Percentiles rank a stretch among this genome's conserved stretches.
phyloP scores from a whole-genome alignment of 306 rosid genomes.

The Malus asiatica region DNA sequence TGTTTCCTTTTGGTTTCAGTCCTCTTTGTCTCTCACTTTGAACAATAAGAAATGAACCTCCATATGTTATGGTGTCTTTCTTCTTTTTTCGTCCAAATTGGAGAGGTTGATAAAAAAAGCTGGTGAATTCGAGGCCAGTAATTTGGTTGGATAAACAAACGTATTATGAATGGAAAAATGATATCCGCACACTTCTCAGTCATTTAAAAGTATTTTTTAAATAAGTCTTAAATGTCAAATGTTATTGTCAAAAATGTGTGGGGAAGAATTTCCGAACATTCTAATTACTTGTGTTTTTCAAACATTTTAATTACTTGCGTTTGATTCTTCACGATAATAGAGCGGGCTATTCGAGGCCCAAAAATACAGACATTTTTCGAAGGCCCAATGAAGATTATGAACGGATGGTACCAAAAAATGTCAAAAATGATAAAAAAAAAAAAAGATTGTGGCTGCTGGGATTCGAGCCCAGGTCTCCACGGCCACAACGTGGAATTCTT shows the following conservation, averaged over 20 bases:
- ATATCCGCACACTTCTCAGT: rapidly evolving
- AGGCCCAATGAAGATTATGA: neutral
- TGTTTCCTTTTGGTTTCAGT: neutral
- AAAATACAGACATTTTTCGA: neutral
- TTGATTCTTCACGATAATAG: no score
- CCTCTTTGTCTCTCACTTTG: neutral
- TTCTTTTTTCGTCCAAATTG: neutral
- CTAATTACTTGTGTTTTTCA: neutral
- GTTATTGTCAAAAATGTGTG: neutral
- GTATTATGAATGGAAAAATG: neutral
- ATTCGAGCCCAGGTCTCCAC: slow-evolving; percentile 45
- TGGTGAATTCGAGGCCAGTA: neutral
- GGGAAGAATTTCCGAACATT: neutral
- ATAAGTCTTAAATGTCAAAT: neutral
- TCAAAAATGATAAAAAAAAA: neutral
- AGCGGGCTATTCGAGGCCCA: no score
- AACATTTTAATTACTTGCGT: neutral
- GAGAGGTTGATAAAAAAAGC: neutral
- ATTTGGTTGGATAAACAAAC: neutral
- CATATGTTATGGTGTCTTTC: neutral
- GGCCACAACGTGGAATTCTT: slow-evolving; percentile 42
- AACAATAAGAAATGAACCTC: neutral
- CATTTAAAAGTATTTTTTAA: no score
- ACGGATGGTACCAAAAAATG: neutral
- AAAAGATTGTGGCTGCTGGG: slow-evolving; percentile 30